Evolutionary conservation across 1,284 basidiomycete species (phyloP).

Genomic region (Phlebopus sp.): DNA sequence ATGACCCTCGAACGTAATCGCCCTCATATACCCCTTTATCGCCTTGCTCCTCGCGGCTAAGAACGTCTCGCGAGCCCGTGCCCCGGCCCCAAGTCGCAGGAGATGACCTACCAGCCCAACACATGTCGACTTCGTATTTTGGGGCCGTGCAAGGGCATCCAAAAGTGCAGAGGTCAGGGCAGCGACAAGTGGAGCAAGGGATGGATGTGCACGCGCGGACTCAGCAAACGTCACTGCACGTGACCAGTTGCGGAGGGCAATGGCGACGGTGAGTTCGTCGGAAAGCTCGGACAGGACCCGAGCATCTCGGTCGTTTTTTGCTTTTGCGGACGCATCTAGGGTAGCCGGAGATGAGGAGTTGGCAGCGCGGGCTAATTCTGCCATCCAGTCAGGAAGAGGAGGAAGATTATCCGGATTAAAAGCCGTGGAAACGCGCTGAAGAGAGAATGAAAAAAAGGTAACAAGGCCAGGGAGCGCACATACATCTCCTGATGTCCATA

Average conservation of each 20-base stretch:
- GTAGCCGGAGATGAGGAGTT: constrained; percentile 22
- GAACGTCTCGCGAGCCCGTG: constrained; percentile 83
- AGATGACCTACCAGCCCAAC: constrained; percentile 74
- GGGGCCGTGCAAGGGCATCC: constrained; percentile 69
- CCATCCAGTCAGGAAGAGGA: constrained; percentile 70
- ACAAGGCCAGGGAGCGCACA: constrained; percentile 28
- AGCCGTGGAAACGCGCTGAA: constrained; percentile 35
- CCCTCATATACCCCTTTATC: constrained; percentile 73
- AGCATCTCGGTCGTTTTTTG: constrained; percentile 73
- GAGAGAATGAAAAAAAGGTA: constrained; percentile 16
- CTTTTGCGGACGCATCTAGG: constrained; percentile 44
- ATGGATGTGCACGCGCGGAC: constrained; percentile 69
- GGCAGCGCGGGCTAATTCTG: constrained; percentile 49
- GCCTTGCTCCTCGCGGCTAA: constrained; percentile 77
- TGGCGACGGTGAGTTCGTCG: constrained; percentile 89
- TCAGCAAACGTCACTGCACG: constrained; percentile 83
- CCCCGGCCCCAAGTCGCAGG: constrained; percentile 71
- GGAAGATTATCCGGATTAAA: constrained; percentile 38
- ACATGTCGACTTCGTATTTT: constrained; percentile 76
- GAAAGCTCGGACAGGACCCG: constrained; percentile 88
- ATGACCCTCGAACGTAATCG: constrained; percentile 91
- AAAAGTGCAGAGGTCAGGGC: constrained; percentile 75
- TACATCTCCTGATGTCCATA: constrained; percentile 68
- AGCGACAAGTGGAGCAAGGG: constrained; percentile 63
- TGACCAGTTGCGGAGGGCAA: constrained; percentile 88